Conservation (phyloP, 2,329 filamentous ascomycete species). For the Stenocarpella maydis region DNA sequence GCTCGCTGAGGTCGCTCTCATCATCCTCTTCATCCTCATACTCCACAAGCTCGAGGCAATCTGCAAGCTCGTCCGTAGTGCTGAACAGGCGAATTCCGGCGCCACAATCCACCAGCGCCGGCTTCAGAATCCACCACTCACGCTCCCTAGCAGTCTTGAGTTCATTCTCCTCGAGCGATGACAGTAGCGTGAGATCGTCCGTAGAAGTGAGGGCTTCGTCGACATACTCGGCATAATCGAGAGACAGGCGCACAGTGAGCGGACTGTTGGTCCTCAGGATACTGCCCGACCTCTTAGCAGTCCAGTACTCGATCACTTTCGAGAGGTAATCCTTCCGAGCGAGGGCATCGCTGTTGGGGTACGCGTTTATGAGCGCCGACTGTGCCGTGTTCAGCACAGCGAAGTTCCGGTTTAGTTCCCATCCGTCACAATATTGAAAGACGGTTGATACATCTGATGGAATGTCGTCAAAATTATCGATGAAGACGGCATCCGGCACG, state of each 20-base stretch:
- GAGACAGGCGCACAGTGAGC: slow-evolving; percentile 45
- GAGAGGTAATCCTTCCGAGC: slow-evolving; percentile 49
- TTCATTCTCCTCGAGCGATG: slow-evolving; percentile 47
- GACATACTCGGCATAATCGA: slow-evolving; percentile 50
- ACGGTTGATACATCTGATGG: slow-evolving; percentile 38
- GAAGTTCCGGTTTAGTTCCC: slow-evolving; percentile 47
- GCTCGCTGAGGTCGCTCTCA: slow-evolving; percentile 25
- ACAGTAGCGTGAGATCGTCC: slow-evolving; percentile 46
- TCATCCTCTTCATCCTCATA: slow-evolving; percentile 43
- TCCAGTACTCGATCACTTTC: slow-evolving; percentile 47
- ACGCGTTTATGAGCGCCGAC: slow-evolving; percentile 47
- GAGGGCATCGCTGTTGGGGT: slow-evolving; percentile 50
- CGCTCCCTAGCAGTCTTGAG: slow-evolving; percentile 40
- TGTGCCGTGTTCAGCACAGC: slow-evolving; percentile 43
- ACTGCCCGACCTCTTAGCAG: slow-evolving; percentile 46
- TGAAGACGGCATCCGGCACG: slow-evolving; percentile 42
- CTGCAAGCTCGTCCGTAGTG: slow-evolving; percentile 47
- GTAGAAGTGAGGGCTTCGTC: slow-evolving; percentile 48
- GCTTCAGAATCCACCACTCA: slow-evolving; percentile 52
- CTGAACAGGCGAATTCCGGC: slow-evolving; percentile 51
- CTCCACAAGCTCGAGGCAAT: slow-evolving; percentile 47
- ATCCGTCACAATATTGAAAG: slow-evolving; percentile 48
- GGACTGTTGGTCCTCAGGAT: slow-evolving; percentile 44
- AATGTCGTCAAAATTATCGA: slow-evolving; percentile 42
- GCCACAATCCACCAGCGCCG: slow-evolving; percentile 50